Conservation (phyloP, 305 asterid species). For the Ilex paraguariensis region DNA sequence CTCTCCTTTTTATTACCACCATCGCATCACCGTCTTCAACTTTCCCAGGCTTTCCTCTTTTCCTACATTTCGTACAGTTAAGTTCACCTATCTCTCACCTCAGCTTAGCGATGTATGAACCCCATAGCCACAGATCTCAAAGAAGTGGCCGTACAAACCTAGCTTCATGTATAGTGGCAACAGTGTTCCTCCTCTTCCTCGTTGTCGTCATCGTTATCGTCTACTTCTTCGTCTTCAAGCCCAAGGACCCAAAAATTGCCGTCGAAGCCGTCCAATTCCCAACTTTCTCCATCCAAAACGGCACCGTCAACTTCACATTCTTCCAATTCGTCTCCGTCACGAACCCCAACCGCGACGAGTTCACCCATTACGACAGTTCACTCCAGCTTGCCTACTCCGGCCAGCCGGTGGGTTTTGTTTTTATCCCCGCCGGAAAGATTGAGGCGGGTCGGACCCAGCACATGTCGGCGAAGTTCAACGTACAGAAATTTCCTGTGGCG, state of each 20-base stretch:
- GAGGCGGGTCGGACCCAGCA: constrained; percentile 73
- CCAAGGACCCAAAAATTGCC: constrained; percentile 72
- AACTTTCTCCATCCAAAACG: constrained; percentile 70
- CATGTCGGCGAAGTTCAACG: constrained; percentile 80
- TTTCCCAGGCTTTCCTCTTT: constrained; percentile 3
- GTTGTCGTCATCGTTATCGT: constrained; percentile 58
- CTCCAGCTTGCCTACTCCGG: constrained; percentile 79
- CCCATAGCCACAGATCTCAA: constrained; percentile 53
- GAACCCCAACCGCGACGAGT: constrained; percentile 89
- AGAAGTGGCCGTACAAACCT: constrained; percentile 55
- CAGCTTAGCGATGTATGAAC: constrained; percentile 39
- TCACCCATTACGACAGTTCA: constrained; percentile 94
- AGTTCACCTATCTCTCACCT: too few relatives aligned
- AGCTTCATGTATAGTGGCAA: constrained; percentile 81
- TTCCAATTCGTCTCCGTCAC: constrained; percentile 84
- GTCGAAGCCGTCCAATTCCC: constrained; percentile 91
- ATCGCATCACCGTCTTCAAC: background rate
- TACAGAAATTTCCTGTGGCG: constrained; percentile 64
- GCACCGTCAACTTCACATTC: constrained; percentile 79
- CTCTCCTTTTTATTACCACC: background rate
- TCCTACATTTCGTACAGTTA: background rate
- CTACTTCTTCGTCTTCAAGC: constrained; percentile 77
- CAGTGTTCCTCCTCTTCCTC: constrained; percentile 60
- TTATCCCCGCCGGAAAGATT: constrained; percentile 91
- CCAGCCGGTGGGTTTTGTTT: constrained; percentile 69